Conservation (phyloP, 2,329 filamentous ascomycete species). For the Basipetospora chlamydospora region DNA sequence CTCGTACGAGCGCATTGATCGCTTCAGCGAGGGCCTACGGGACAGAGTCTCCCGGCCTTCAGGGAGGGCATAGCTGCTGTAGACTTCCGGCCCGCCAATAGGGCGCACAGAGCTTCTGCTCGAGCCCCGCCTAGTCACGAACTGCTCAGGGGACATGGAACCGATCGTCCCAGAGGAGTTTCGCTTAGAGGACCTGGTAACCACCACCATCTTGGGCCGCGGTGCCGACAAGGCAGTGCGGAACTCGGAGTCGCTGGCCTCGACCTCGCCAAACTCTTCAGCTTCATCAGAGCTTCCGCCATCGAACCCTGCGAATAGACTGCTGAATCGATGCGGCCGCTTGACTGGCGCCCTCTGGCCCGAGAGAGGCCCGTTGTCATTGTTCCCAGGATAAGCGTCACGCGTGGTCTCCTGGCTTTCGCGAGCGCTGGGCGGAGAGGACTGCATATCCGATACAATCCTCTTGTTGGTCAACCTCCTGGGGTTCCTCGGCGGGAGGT, state of each 20-base stretch:
- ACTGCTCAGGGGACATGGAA: conserved; percentile 29
- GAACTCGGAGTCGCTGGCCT: conserved; percentile 53
- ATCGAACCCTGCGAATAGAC: conserved; percentile 77
- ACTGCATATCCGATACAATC: conserved; percentile 32
- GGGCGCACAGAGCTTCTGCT: conserved; percentile 18
- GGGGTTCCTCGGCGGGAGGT: conserved; percentile 45
- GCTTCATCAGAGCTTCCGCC: conserved; percentile 52
- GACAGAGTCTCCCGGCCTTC: conserved; percentile 11
- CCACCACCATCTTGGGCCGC: conserved; percentile 15
- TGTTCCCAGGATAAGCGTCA: conserved; percentile 63
- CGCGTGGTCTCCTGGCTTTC: conserved; percentile 26
- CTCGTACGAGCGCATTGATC: conserved; percentile 20
- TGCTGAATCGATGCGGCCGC: conserved; percentile 63
- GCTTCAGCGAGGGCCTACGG: conserved; percentile 18
- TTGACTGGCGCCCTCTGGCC: conserved; percentile 43
- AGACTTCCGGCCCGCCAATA: conserved; percentile 25
- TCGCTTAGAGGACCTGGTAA: conserved; percentile 25
- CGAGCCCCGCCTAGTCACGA: conserved; percentile 14
- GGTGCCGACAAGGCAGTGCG: conserved; percentile 51
- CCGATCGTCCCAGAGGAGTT: conserved; percentile 20
- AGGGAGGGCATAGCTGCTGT: conserved; percentile 26
- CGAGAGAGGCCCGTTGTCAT: conserved; percentile 63
- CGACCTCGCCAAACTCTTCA: conserved; percentile 46
- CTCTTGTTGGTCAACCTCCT: conserved; percentile 33
- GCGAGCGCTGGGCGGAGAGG: conserved; percentile 23